A percentile compares a stretch with the other conserved stretches of the same genome.
phyloP scores from a whole-genome alignment of 305 asterid species.

The Rubia peregrina region DNA sequence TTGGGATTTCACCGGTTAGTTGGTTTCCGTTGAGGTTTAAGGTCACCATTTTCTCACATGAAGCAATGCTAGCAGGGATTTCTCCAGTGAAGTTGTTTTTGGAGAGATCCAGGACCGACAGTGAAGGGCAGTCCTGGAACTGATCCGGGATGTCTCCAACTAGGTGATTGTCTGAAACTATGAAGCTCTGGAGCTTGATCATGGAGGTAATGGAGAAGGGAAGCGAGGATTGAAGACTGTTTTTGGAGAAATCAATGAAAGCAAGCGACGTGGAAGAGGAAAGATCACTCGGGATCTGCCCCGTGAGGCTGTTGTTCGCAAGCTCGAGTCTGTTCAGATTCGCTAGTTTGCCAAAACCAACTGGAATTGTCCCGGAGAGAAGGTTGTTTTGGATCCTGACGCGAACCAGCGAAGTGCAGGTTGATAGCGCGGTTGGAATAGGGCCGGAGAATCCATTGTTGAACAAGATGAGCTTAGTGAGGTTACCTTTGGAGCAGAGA shows the following conservation, averaged over 20 bases:
- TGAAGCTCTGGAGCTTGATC: constrained; percentile 57
- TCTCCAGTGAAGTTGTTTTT: constrained; percentile 54
- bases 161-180: constrained; percentile 56
- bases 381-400: constrained; percentile 70
- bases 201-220: constrained; percentile 63
- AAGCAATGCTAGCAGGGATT: constrained; percentile 70
- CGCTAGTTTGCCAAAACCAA: constrained; percentile 63
- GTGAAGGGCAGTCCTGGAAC: constrained; percentile 74
- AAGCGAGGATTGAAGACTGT: constrained; percentile 59
- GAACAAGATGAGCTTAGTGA: constrained; percentile 76
- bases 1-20: constrained; percentile 57
- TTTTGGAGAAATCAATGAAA: constrained; percentile 69
- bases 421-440: constrained; percentile 55
- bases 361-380: constrained; percentile 62
- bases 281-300: constrained; percentile 71
- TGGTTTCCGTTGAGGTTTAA: constrained; percentile 57
- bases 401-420: constrained; percentile 59
- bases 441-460: constrained; percentile 74
- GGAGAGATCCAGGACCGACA: constrained; percentile 75
- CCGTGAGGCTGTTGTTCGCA: constrained; percentile 60
- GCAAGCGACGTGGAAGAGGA: constrained; percentile 65
- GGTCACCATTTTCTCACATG: constrained; percentile 63
- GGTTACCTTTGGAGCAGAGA: constrained; percentile 60
- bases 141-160: constrained; percentile 71
- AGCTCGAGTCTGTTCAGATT: constrained; percentile 67